These are phyloP conservation scores for Cucurbitaria berberidis DNA, from an alignment of 2,329 filamentous ascomycete genomes.

Conservation along the genomic window DNA sequence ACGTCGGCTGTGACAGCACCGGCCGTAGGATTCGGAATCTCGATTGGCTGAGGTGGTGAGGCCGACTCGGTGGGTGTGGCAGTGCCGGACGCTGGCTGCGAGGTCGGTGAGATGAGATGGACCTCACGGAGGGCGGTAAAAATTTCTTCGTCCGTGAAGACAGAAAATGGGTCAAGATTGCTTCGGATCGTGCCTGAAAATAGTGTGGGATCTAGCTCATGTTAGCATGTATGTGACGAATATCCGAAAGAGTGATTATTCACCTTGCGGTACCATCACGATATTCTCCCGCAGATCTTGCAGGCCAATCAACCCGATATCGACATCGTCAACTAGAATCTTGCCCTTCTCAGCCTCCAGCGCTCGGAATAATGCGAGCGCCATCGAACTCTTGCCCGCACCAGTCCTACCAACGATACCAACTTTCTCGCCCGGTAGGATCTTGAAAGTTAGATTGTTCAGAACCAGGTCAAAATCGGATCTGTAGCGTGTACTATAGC, in stretches of 20 bases:
- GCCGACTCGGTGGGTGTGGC: slow-evolving; percentile 26
- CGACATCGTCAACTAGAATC: slow-evolving; percentile 89
- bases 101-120: slow-evolving; percentile 71
- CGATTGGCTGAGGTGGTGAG: slow-evolving; percentile 33
- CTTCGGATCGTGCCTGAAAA: slow-evolving; percentile 91
- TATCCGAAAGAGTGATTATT: slow-evolving; percentile 3
- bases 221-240: slow-evolving; percentile 19
- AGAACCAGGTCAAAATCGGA: slow-evolving; percentile 86
- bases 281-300: slow-evolving; percentile 91
- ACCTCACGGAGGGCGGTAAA: slow-evolving; percentile 86
- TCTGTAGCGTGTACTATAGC: slow-evolving; percentile 89
- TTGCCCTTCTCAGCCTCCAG: slow-evolving; percentile 89
- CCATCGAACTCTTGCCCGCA: slow-evolving; percentile 94
- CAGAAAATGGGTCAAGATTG: slow-evolving; percentile 90
- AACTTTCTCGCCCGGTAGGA: slow-evolving; percentile 86
- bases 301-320: slow-evolving; percentile 89
- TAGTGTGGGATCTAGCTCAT: slow-evolving; percentile 74
- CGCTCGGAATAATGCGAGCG: slow-evolving; percentile 89
- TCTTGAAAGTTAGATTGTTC: slow-evolving; percentile 82
- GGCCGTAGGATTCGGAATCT: slow-evolving; percentile 42
- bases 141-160: slow-evolving; percentile 89
- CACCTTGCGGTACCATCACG: slow-evolving; percentile 88
- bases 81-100: slow-evolving; percentile 45
- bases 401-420: slow-evolving; percentile 96
- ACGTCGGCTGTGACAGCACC: slow-evolving; percentile 33